Evolutionary conservation across 2,329 filamentous ascomycete genomes (phyloP).

Genomic region (Diaporthe ilicicola): DNA sequence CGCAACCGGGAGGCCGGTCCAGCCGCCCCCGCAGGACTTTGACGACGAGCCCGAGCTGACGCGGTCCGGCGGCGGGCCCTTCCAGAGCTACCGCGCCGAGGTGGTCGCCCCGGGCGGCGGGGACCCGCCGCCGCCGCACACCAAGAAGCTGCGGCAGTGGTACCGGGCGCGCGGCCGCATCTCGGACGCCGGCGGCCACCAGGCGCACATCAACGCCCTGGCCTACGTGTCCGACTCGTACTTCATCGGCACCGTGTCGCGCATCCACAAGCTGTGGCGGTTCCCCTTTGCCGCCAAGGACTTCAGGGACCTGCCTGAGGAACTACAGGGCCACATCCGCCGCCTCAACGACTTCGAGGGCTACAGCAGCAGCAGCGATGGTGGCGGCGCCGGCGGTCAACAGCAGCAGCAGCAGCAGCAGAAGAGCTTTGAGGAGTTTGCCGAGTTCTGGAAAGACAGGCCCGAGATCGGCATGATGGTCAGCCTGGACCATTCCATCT

Average conservation of each 20-base stretch:
- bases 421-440: conserved; percentile 48
- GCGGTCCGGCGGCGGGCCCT: conserved; percentile 57
- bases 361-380: conserved; percentile 3
- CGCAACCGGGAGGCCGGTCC: conserved; percentile 39
- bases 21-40: conserved; percentile 49
- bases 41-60: conserved; percentile 59
- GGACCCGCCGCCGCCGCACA: conserved; percentile 58
- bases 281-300: conserved; percentile 66
- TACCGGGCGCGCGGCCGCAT: conserved; percentile 79
- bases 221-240: conserved; percentile 94
- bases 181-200: conserved; percentile 74
- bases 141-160: conserved; percentile 78
- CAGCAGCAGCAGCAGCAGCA: conserved; percentile 38
- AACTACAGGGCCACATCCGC: conserved; percentile 47
- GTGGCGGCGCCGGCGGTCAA: too few species aligned
- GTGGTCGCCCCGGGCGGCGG: conserved; percentile 51
- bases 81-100: conserved; percentile 55
- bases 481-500: conserved; percentile 78
- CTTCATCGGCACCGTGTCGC: conserved; percentile 89
- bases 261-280: conserved; percentile 82
- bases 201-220: conserved; percentile 85
- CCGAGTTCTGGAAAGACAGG: conserved; percentile 55
- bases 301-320: conserved; percentile 58
- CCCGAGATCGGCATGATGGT: conserved; percentile 85
- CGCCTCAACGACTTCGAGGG: conserved; percentile 54